A percentile compares a stretch with the other conserved stretches of the same genome.
phyloP scores from a whole-genome alignment of 1,284 basidiomycete species.

The Cerioporus squamosus region DNA sequence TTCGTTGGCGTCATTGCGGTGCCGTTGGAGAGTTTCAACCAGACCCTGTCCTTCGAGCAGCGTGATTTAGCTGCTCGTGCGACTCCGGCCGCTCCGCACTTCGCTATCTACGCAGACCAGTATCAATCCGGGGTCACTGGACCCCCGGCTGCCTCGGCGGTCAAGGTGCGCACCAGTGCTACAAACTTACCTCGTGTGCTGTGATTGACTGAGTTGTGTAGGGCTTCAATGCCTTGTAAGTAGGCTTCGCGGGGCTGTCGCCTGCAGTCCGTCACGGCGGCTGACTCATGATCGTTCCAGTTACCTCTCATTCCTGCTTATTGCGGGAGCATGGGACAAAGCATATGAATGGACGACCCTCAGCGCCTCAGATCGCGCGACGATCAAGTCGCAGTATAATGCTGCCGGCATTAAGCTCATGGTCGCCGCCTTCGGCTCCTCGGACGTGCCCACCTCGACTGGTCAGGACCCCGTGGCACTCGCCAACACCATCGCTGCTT shows the following conservation, averaged over 20 bases:
- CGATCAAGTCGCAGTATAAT: constrained; percentile 46
- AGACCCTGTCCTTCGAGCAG: constrained; percentile 1
- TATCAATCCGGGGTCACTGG: constrained; percentile 42
- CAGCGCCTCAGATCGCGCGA: constrained; percentile 36
- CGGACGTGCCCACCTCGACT: constrained; percentile 52
- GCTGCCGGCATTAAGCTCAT: constrained; percentile 52
- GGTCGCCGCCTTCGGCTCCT: constrained; percentile 54
- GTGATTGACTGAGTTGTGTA: constrained; percentile 13
- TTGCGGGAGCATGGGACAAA: constrained; percentile 48
- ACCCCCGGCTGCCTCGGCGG: constrained; percentile 40
- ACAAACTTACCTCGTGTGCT: not conserved
- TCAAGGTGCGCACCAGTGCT: constrained; percentile 34
- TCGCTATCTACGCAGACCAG: constrained; percentile 45
- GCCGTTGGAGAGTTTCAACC: constrained; percentile 6
- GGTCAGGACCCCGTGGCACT: constrained; percentile 42
- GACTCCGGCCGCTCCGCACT: constrained; percentile 44
- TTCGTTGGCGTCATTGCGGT: constrained; percentile 6
- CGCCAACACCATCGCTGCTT: constrained; percentile 52
- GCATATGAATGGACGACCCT: constrained; percentile 46
- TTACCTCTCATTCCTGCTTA: constrained; percentile 46
- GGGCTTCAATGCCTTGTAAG: constrained; percentile 54
- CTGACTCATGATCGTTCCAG: constrained; percentile 26
- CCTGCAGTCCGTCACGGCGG: not conserved
- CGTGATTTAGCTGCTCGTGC: constrained; percentile 29
- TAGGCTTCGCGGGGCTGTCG: not conserved